Evolutionary conservation across 2,329 filamentous ascomycete genomes (phyloP), one percentile per base, ranked within the genome.

Genomic region (Colletotrichum shisoi): DNA sequence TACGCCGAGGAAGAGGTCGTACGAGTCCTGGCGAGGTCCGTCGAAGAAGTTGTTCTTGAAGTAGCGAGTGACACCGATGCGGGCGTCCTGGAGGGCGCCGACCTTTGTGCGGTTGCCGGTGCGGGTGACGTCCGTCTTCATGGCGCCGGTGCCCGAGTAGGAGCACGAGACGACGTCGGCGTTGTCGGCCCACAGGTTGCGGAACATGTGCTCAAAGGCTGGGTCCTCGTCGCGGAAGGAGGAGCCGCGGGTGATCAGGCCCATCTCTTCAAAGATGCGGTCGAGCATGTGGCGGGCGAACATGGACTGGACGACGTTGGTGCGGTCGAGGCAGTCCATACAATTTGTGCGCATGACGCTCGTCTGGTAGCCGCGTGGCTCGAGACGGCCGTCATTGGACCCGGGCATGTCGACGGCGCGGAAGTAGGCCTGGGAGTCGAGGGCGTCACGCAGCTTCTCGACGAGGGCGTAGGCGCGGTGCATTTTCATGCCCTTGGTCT

Each of bases 51-150:
- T 99, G 82, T 99, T 99, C 67, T 89, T 87, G 71, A 93, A 88
- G 79, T 97, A 99, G 69, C 95, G 87, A 7, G 92, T 96, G 71
- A 96, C 82, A 46, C 93, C 95, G 71, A 98, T 94, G 73, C 89
- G 92, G 58, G 93, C 83, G 77, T 99, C 95, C 75, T 95, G 92
- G 57, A 97, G 80, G 66, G 91, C 91, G 62, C 95, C 95, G 9
- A 87, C 86, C 75, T 90, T 93, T 37, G 95, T 99, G 61, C 96
- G 88, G 74, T 91, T 89, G 57, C 94, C 96, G 1, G 93, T 93
- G n/a, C 95, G 90, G 2, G 95, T 99, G 73, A 98, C 93, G 77
- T 99, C 96, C 0, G 95, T 99, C 85, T 99, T 99, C 81, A 99
- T 87, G 58, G 95, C 95, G 3, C 95, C 96, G 0, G 96, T 99